Conservation (phyloP, 139 green algal species). For the Ettlia oleoabundans region DNA sequence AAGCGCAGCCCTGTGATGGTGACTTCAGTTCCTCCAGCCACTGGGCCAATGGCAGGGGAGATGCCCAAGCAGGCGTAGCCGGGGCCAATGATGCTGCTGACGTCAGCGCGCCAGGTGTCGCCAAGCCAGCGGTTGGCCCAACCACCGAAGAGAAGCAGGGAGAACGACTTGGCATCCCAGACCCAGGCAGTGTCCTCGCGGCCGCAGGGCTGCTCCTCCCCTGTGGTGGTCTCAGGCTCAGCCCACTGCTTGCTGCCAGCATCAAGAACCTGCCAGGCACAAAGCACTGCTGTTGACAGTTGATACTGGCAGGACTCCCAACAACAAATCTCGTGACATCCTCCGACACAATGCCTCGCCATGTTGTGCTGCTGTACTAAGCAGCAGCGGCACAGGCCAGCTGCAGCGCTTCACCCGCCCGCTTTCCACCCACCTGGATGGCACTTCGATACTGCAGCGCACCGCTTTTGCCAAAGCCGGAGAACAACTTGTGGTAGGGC, state of each 20-base stretch:
- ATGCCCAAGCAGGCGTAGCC: conserved; percentile 85
- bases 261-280: conserved; percentile 5
- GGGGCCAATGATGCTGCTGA: conserved; percentile 88
- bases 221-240: not conserved
- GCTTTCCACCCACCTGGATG: not conserved
- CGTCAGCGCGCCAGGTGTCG: conserved; percentile 81
- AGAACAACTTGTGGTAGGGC: conserved; percentile 89
- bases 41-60: conserved; percentile 74
- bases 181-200: conserved; percentile 87
- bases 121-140: conserved; percentile 90
- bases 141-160: conserved; percentile 85
- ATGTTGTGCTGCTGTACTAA: too few species aligned
- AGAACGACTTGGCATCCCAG: conserved; percentile 79
- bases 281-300: too few species aligned
- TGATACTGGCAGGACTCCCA: too few species aligned
- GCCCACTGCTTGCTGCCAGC: conserved; percentile 22
- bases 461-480: conserved; percentile 80
- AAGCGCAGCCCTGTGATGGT: conserved; percentile 82
- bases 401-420: not conserved
- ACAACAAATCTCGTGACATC: too few species aligned
- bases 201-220: conserved; percentile 24
- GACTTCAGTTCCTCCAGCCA: conserved; percentile 85
- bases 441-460: conserved; percentile 78
- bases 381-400: too few species aligned
- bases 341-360: too few species aligned